Evolutionary conservation across 2,329 filamentous ascomycete species (phyloP).

Genomic region (Tolypocladium cylindrosporum): DNA sequence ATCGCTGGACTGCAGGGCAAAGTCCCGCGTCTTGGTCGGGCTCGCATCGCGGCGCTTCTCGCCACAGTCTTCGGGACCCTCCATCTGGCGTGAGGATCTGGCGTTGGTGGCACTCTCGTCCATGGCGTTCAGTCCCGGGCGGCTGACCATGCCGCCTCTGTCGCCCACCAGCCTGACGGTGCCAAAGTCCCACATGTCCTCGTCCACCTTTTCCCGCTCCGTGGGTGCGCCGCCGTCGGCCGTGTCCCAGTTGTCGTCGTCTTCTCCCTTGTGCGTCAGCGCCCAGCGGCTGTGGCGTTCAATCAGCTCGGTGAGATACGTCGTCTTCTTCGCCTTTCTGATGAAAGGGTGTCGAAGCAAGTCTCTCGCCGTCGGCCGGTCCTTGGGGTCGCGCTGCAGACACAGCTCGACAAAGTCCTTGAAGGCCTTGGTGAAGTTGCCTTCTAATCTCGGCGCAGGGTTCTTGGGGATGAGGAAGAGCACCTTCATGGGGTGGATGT

Average conservation of each 20-base stretch:
- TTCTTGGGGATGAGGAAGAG: conserved; percentile 95
- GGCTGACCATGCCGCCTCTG: conserved; percentile 43
- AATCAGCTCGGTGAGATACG: conserved; percentile 93
- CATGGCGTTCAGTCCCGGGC: conserved; percentile 58
- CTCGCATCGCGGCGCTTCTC: conserved; percentile 40
- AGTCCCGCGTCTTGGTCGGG: conserved; percentile 41
- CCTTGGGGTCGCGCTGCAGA: conserved; percentile 77
- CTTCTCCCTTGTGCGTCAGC: conserved; percentile 63
- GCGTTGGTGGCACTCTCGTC: conserved; percentile 75
- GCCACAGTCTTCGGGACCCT: conserved; percentile 38
- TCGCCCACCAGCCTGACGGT: conserved; percentile 77
- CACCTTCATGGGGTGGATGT: conserved; percentile 98
- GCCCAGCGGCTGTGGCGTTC: conserved; percentile 84
- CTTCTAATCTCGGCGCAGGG: conserved; percentile 69
- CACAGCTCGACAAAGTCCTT: conserved; percentile 81
- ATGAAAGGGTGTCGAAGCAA: conserved; percentile 86
- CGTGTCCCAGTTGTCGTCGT: conserved; percentile 50
- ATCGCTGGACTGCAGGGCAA: conserved; percentile 34
- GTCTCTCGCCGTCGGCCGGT: conserved; percentile 78
- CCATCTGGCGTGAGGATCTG: conserved; percentile 45
- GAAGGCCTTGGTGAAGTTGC: conserved; percentile 72
- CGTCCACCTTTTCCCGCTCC: conserved; percentile 50
- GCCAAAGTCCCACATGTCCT: conserved; percentile 98
- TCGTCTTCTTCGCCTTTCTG: conserved; percentile 84
- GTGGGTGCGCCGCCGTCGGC: conserved; percentile 41